Conservation (phyloP, 176 grass and related monocot genomes). For the Lolium multiflorum region DNA sequence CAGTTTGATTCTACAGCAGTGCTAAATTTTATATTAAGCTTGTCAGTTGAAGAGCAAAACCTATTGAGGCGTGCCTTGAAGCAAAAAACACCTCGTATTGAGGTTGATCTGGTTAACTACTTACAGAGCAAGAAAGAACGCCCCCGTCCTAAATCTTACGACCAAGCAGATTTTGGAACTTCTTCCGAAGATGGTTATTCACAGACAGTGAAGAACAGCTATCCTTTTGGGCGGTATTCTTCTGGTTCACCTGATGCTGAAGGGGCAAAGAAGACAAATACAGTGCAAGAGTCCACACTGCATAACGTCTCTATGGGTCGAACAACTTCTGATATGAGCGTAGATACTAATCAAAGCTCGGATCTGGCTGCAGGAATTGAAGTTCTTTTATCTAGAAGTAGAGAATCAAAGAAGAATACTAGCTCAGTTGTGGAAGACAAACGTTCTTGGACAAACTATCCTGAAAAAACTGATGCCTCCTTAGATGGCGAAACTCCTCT, state of each 20-base stretch:
- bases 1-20: conserved; percentile 96
- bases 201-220: conserved; percentile 68
- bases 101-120: conserved; percentile 99
- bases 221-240: conserved; percentile 84
- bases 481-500: conserved; percentile 70
- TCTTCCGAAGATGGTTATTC: conserved; percentile 89
- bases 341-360: conserved; percentile 51
- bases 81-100: conserved; percentile 95
- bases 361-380: conserved; percentile 46
- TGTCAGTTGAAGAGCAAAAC: conserved; percentile 97
- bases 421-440: conserved; percentile 48
- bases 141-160: conserved; percentile 82
- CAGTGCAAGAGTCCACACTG: conserved; percentile 55
- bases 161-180: conserved; percentile 91
- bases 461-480: conserved; percentile 73
- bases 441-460: conserved; percentile 72
- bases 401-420: conserved; percentile 55
- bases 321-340: conserved; percentile 59
- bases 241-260: conserved; percentile 75
- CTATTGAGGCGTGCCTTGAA: conserved; percentile 91
- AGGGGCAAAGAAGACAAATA: conserved; percentile 55
- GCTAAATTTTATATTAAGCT: conserved; percentile 96
- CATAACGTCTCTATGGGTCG: conserved; percentile 48
- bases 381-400: conserved; percentile 48
- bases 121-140: conserved; percentile 99